Evolutionary conservation across 2,329 filamentous ascomycete genomes (phyloP).

Genomic region (Nemania sp.): DNA sequence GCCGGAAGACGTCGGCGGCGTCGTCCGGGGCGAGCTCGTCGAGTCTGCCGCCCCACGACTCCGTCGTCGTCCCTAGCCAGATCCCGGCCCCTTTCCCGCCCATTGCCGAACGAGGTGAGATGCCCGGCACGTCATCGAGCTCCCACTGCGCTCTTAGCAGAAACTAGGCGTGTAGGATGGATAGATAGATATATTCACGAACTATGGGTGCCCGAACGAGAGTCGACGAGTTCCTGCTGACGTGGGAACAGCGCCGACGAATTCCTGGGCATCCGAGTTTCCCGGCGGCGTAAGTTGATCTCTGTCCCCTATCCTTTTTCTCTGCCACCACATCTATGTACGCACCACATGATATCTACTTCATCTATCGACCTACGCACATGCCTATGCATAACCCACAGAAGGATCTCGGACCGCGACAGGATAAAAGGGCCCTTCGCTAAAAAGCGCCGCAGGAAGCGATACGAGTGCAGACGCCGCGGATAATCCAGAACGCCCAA

Average conservation of each 20-base stretch:
- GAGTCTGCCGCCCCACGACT: conserved; percentile 48
- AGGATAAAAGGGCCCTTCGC: neutral
- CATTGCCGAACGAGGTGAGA: conserved; percentile 5
- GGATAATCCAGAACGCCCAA: conserved; percentile 44
- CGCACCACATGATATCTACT: neutral
- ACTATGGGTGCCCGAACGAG: neutral
- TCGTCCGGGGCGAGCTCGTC: conserved; percentile 46
- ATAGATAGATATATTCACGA: neutral
- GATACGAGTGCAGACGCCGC: conserved; percentile 53
- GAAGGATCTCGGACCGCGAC: neutral
- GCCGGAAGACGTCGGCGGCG: conserved; percentile 44
- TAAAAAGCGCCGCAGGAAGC: conserved; percentile 49
- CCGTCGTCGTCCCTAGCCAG: conserved; percentile 45
- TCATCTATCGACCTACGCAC: too few species aligned
- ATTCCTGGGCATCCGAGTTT: conserved; percentile 22
- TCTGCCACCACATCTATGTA: neutral
- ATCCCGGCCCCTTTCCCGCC: conserved; percentile 38
- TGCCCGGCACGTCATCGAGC: conserved; percentile 4
- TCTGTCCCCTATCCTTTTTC: neutral
- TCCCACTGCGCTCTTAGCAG: neutral
- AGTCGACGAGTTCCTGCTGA: conserved; percentile 6
- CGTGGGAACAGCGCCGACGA: conserved; percentile 4
- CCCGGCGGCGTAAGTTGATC: conserved; percentile 43
- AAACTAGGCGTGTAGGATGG: too few species aligned
- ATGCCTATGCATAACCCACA: too few species aligned